Evolutionary conservation across 352 stramenopile species (phyloP), one percentile per base, ranked within the genome.

Genomic region (Phytophthora podocarpi): DNA sequence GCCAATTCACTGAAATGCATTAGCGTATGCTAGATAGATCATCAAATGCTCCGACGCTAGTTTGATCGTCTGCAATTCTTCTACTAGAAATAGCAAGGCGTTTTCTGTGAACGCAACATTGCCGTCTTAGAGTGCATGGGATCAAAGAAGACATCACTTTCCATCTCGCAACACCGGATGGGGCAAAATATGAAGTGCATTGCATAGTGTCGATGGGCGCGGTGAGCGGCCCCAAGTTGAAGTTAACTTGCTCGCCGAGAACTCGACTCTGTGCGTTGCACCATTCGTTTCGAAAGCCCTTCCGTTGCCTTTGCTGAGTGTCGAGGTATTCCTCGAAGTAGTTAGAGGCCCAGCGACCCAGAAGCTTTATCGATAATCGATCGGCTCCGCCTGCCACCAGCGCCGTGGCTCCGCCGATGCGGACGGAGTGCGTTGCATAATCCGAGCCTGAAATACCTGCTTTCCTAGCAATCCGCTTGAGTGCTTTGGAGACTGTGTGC

Each of bases 281-380:
- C 48, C 47, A 70, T 65, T 20, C 27, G 36, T n/a, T 10, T 41
- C n/a, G 53, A 52, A 10, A 60, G 24, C 9, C 54, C 47, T 6
- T 4, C 18, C n/a, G n/a, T 54, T 10, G 46, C 40, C 3, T 40
- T 47, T 16, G 47, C 54, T 37, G 53, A 27, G 11, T 45, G 53
- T 5, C 34, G n/a, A 8, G 61, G 54, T 70, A 70, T 9, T 47
- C 32, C 45, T 65, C 27, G 20, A 59, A 70, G 26, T 41, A 65
- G 8, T 60, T 31, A 1, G 48, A 70, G 2, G 47, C 27, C 40
- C 46, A 70, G 1, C 46, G 40, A 23, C 53, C 35, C 3, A 65
- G 54, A 0, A 54, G 34, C 13, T 70, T 70, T 21, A 70, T 59
- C n/a, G 40, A 43, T 9, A 65, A 3, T 21, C 47, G 55, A 28